Conservation (phyloP, 2,329 filamentous ascomycete species). For the Aspergillus sp. region DNA sequence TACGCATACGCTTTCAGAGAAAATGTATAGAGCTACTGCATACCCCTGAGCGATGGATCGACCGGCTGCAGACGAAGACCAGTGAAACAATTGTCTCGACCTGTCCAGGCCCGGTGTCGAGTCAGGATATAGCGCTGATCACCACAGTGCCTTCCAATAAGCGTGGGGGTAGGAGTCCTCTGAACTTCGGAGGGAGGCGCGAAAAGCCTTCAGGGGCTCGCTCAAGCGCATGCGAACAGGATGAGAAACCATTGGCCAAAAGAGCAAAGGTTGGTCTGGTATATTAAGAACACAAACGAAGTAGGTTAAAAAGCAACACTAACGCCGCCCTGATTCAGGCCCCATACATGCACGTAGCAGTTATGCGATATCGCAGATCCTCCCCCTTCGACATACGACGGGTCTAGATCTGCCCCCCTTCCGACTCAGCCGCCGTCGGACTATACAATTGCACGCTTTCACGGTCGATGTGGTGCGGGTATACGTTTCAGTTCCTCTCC, state of each 20-base stretch:
- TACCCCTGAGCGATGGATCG: conserved; percentile 7
- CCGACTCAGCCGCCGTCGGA: not conserved
- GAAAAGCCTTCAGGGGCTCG: not conserved
- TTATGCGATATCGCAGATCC: conserved; percentile 6
- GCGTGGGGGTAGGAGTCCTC: not conserved
- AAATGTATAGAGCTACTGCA: not conserved
- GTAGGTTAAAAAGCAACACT: conserved; percentile 7
- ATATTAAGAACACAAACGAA: conserved; percentile 11
- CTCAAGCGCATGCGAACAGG: not conserved
- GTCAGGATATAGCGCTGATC: conserved; percentile 1
- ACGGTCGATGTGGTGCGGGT: conserved; percentile 7
- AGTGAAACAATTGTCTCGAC: not conserved
- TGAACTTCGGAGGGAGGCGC: not conserved
- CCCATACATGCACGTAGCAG: conserved; percentile 6
- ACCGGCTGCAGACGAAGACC: not conserved
- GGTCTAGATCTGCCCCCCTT: not conserved
- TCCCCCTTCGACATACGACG: not conserved
- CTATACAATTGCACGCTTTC: conserved; percentile 3
- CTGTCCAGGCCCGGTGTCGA: not conserved
- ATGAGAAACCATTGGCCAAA: not conserved
- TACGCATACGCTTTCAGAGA: not conserved
- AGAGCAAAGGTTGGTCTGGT: not conserved
- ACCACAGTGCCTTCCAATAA: not conserved
- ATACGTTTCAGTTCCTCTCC: conserved; percentile 3
- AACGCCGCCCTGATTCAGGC: conserved; percentile 13